These are phyloP conservation scores for Nicotiana paniculata DNA, from an alignment of 257 asterid genomes.

Conservation along the genomic window DNA sequence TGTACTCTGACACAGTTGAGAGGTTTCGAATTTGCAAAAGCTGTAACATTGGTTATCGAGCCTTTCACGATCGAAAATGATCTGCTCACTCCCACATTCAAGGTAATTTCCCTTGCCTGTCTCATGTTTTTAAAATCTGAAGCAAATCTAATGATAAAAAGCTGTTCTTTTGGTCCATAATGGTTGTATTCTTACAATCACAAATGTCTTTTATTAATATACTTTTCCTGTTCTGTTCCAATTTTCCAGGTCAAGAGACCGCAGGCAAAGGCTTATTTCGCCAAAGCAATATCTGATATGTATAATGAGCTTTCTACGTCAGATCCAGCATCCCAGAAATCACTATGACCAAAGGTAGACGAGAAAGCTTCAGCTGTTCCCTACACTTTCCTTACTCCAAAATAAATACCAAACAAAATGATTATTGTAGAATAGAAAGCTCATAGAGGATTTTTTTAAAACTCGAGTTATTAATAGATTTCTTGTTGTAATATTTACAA, in stretches of 20 bases:
- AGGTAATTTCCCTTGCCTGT: constrained; percentile 36
- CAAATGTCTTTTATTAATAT: neutral
- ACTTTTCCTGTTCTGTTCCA: neutral
- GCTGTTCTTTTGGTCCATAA: no score
- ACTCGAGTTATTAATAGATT: neutral
- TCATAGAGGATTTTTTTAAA: neutral
- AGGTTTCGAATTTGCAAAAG: constrained; percentile 88
- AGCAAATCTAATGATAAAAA: no score
- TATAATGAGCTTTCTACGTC: constrained; percentile 55
- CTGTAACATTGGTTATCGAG: constrained; percentile 66
- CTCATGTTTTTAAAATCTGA: neutral
- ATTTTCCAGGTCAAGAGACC: constrained; percentile 67
- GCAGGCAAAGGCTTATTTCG: constrained; percentile 76
- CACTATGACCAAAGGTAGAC: neutral
- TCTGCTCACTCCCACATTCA: constrained; percentile 88
- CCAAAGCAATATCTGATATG: constrained; percentile 67
- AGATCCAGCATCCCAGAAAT: constrained; percentile 37
- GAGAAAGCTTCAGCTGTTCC: constrained; percentile 2
- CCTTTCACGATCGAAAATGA: constrained; percentile 83
- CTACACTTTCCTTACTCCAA: neutral
- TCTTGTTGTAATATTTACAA: neutral
- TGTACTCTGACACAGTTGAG: constrained; percentile 44
- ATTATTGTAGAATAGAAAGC: constrained; percentile 4
- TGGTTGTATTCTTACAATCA: no score
- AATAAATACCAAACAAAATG: constrained; percentile 4